Evolutionary conservation across 169 alveolate species (phyloP), one percentile per base, ranked within the genome.

Genomic region (Plasmodium knowlesi): DNA sequence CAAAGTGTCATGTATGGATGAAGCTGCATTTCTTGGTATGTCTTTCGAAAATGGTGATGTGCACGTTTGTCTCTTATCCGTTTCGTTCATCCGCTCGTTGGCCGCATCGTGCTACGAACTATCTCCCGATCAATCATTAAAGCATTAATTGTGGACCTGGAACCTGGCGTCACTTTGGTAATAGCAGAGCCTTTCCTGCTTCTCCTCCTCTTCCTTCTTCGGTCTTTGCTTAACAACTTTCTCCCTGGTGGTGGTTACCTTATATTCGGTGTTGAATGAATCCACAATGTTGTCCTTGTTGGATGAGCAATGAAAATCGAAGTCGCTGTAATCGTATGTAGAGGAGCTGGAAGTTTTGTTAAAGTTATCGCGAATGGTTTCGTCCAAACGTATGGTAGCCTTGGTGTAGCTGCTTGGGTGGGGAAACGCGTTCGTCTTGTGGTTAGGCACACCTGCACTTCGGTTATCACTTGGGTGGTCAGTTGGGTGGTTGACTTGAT

Each of bases 261-360:
- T 84, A 84, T 84, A 84, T 41, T 84, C 92, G 1, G 92, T 72
- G 72, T 84, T 84, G 78, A 71, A 84, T 1, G 92, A 84, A 9
- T 84, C 92, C 5, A 84, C 84, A 19, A 25, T 72, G 34, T 53
- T 82, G 19, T 84, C 92, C 41, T 84, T 84, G 57, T 84, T 84
- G 46, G 92, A 84, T 14, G 72, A 72, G 53, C 76, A 84, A 28
- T 84, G 92, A 10, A 84, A 22, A 41, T 84, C 92, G 19, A 84
- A 22, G 19, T 84, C 92, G 53, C 92, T 84, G 25, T 73, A 84
- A 22, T 84, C 92, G 78, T 32, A 84, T 14, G 92, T 84, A 25
- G 92, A 72, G 30, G 84, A 71, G 37, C 92, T 84, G 30, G 84
- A 84, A 5, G 83, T 84, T 50, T 84, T 84, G 25, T 19, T 46